Evolutionary conservation across 2,329 filamentous ascomycete species (phyloP).

Genomic region (Apiospora malaysiana): DNA sequence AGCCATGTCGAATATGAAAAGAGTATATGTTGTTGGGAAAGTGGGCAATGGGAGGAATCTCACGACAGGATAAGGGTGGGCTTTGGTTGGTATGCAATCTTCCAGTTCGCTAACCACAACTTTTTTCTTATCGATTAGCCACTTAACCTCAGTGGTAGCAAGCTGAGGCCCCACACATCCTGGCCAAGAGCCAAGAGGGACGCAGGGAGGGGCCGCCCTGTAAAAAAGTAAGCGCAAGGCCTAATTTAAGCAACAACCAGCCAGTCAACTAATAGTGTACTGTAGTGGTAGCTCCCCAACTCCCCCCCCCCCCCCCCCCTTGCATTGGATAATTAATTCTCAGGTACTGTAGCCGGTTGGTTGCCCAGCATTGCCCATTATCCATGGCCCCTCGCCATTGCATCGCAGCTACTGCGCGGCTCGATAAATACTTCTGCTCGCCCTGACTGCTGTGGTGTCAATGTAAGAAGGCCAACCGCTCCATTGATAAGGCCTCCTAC

Average conservation of each 20-base stretch:
- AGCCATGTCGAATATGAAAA: slow-evolving; percentile 51
- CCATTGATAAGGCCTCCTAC: slow-evolving; percentile 13
- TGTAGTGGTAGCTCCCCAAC: background rate
- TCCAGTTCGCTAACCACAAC: slow-evolving; percentile 6
- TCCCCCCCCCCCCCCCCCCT: too few relatives aligned
- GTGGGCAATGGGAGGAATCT: slow-evolving; percentile 5
- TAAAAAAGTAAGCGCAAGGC: background rate
- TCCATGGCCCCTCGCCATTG: background rate
- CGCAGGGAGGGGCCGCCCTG: slow-evolving; percentile 2
- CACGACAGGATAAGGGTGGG: background rate
- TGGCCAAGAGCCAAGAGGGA: too few relatives aligned
- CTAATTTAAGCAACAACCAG: slow-evolving; percentile 9
- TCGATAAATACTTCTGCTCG: background rate
- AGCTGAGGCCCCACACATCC: background rate
- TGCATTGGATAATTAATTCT: background rate
- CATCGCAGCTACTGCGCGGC: background rate
- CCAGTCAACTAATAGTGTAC: background rate
- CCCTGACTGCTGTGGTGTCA: background rate
- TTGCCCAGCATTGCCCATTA: too few relatives aligned
- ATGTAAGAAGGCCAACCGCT: slow-evolving; percentile 20
- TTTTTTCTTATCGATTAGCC: slow-evolving; percentile 23
- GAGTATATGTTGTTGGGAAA: background rate
- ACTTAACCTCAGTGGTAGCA: too few relatives aligned
- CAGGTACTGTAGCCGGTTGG: background rate
- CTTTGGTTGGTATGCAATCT: slow-evolving; percentile 7